Evolutionary conservation across 306 rosid species (phyloP).

Genomic region (Cucumis cinereus): DNA sequence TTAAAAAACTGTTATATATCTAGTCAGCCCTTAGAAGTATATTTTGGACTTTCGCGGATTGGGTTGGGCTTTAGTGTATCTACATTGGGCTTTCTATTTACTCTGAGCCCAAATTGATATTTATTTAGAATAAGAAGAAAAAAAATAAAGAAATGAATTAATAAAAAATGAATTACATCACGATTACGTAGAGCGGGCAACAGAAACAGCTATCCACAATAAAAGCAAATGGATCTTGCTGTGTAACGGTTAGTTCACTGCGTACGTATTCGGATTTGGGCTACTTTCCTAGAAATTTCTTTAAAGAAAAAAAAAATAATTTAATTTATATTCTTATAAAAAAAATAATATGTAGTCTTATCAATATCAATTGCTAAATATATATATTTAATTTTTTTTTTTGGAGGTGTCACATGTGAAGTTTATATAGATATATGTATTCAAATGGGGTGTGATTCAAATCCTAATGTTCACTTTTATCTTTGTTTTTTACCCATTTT

Average conservation of each 20-base stretch:
- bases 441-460: too few relatives aligned
- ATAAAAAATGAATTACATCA: not conserved
- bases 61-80: not conserved
- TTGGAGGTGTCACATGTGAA: too few relatives aligned
- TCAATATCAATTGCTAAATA: too few relatives aligned
- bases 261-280: not conserved
- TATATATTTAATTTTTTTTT: too few relatives aligned
- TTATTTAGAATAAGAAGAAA: not conserved
- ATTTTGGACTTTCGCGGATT: not conserved
- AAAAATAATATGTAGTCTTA: too few relatives aligned
- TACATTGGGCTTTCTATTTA: not conserved
- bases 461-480: too few relatives aligned
- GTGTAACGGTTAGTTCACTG: not conserved
- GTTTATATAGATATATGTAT: too few relatives aligned
- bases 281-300: not conserved
- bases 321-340: not conserved
- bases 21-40: too few relatives aligned
- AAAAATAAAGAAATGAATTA: not conserved
- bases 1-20: too few relatives aligned
- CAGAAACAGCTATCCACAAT: not conserved
- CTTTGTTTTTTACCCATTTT: too few relatives aligned
- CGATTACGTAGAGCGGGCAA: not conserved
- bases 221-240: not conserved
- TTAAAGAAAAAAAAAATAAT: not conserved
- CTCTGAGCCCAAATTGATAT: not conserved